These are phyloP conservation scores for Amyloporia xantha DNA, from an alignment of 768 basidiomycete genomes.

Conservation along the genomic window DNA sequence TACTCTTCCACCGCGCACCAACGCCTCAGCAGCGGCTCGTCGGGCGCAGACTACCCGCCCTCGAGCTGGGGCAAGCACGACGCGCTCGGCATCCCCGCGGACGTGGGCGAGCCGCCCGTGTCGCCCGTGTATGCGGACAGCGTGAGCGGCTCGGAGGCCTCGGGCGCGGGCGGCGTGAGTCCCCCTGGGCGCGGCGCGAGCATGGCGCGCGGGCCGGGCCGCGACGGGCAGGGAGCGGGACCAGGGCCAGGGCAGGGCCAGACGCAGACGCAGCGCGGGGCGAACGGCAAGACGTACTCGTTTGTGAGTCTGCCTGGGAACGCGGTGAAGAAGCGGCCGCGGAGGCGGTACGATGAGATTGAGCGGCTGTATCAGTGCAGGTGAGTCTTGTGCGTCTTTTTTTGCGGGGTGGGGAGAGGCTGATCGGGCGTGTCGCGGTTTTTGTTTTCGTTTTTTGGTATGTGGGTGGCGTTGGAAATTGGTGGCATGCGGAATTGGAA, in stretches of 20 bases:
- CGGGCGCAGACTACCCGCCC: slow-evolving; percentile 8
- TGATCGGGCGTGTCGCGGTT: background rate
- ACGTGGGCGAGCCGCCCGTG: slow-evolving; percentile 12
- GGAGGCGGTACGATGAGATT: slow-evolving; percentile 89
- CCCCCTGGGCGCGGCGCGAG: slow-evolving; percentile 6
- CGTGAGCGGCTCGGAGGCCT: slow-evolving; percentile 15
- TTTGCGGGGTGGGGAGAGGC: background rate
- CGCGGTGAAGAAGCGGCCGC: slow-evolving; percentile 76
- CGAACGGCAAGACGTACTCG: slow-evolving; percentile 65
- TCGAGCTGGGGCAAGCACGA: slow-evolving; percentile 13
- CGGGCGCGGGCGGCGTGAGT: slow-evolving; percentile 2
- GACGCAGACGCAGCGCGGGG: slow-evolving; percentile 20
- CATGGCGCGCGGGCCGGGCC: slow-evolving; percentile 4
- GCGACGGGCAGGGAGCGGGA: background rate
- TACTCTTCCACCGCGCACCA: slow-evolving; percentile 12
- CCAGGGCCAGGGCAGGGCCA: background rate
- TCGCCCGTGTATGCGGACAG: slow-evolving; percentile 15
- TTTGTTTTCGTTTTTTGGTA: no score
- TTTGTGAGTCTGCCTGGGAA: slow-evolving; percentile 80
- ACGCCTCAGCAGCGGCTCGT: slow-evolving; percentile 10
- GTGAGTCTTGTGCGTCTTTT: slow-evolving; percentile 31
- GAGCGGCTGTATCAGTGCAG: slow-evolving; percentile 89
- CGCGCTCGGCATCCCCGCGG: no score
- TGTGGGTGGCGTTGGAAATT: no score
- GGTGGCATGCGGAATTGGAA: no score